Evolutionary conservation across 306 rosid genomes (phyloP).

Genomic region (Chamaecrista fasciculata): DNA sequence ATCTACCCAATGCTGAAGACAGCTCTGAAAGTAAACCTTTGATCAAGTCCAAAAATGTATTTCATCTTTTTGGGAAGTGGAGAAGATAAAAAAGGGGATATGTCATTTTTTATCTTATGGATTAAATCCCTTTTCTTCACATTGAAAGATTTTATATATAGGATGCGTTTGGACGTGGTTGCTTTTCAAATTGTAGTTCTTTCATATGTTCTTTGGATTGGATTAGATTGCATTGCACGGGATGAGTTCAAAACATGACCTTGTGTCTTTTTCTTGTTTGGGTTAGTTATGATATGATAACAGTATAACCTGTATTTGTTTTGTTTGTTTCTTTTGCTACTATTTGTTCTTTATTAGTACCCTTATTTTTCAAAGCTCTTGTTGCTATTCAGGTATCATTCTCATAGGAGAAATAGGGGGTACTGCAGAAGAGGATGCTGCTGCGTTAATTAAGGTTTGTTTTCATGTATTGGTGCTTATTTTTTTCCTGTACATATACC

Average conservation of each 20-base stretch:
- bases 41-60: not conserved
- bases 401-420: conserved; percentile 99
- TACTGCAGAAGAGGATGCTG: conserved; percentile 99
- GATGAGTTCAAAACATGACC: not conserved
- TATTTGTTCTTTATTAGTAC: not conserved
- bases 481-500: not conserved
- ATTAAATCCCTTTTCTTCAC: not conserved
- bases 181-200: conserved; percentile 1
- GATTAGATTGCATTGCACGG: not conserved
- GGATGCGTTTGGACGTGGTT: not conserved
- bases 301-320: not conserved
- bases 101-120: not conserved
- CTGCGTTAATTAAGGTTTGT: conserved; percentile 89
- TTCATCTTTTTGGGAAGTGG: not conserved
- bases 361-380: conserved; percentile 13
- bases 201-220: not conserved
- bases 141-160: not conserved
- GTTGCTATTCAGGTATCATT: conserved; percentile 65
- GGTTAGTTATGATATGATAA: not conserved
- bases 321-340: not conserved
- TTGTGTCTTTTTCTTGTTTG: not conserved
- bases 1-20: not conserved
- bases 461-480: conserved; percentile 8
- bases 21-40: not conserved
- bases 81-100: not conserved